Evolutionary conservation across 108 stramenopile species (phyloP).

Genomic region (Pseudonitzschia delicatissima): DNA sequence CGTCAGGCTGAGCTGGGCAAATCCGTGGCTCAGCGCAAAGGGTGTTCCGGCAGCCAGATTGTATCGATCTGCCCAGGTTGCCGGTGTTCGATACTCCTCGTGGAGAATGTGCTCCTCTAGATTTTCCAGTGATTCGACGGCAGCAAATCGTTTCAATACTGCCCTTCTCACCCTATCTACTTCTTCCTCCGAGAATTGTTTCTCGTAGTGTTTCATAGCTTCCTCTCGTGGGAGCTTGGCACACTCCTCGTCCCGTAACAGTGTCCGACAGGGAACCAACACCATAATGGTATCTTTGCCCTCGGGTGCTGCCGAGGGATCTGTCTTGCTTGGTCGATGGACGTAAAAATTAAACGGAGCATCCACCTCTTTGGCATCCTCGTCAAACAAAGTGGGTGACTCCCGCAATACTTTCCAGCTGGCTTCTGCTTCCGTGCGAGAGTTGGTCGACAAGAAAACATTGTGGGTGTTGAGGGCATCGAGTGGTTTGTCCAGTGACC

Average conservation of each 20-base stretch:
- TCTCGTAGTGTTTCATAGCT: slow-evolving; percentile 51
- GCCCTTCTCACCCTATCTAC: slow-evolving; percentile 41
- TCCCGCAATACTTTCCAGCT: slow-evolving; percentile 66
- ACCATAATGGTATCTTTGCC: slow-evolving; percentile 89
- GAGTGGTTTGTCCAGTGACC: slow-evolving; percentile 60
- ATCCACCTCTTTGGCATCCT: neutral
- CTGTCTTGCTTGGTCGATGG: slow-evolving; percentile 70
- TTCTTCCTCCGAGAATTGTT: slow-evolving; percentile 57
- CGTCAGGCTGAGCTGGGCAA: slow-evolving; percentile 67
- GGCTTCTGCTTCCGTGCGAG: slow-evolving; percentile 37
- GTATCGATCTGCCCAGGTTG: slow-evolving; percentile 69
- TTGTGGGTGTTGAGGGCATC: slow-evolving; percentile 83
- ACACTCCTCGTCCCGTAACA: slow-evolving; percentile 38
- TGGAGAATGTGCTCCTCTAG: slow-evolving; percentile 50
- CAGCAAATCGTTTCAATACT: slow-evolving; percentile 54
- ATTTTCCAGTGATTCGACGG: slow-evolving; percentile 42
- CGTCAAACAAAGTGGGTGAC: slow-evolving; percentile 5
- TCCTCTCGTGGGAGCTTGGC: slow-evolving; percentile 44
- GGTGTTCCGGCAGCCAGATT: slow-evolving; percentile 76
- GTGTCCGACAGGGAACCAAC: slow-evolving; percentile 60
- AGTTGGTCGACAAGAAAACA: slow-evolving; percentile 70
- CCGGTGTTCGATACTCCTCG: slow-evolving; percentile 77
- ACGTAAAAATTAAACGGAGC: slow-evolving; percentile 91
- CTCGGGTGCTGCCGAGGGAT: slow-evolving; percentile 68
- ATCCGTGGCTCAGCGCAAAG: slow-evolving; percentile 79